Base-by-base conservation (phyloP, 768 basidiomycete genomes). In the Solioccasus polychromus region DNA sequence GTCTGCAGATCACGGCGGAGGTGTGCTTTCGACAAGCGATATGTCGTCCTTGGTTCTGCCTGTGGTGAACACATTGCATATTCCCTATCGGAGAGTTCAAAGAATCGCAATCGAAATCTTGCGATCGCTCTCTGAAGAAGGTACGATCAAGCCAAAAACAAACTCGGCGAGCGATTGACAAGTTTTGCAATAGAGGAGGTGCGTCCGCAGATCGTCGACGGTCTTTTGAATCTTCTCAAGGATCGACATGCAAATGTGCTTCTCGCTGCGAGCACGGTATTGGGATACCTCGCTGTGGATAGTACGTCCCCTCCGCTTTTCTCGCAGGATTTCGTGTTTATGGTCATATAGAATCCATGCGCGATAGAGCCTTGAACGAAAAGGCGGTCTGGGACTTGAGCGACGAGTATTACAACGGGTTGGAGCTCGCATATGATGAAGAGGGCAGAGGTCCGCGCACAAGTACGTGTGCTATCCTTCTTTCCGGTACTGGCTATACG, bases 351-450 rank as follows among this genome's bases (percentile, higher is more conserved):
- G n/a, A n/a, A n/a, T n/a, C n/a, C n/a, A n/a, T n/a, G n/a, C n/a
- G n/a, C n/a, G n/a, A n/a, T n/a, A n/a, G n/a, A n/a, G n/a, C n/a
- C n/a, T n/a, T n/a, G n/a, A n/a, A n/a, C n/a, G n/a, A n/a, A n/a
- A n/a, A n/a, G n/a, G n/a, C n/a, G n/a, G n/a, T n/a, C 29, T 47
- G 45, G 61, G 11, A 48, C 0, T 28, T 63, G 48, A 53, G 56
- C 14, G 19, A 50, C 4, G 44, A 59, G 4, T 62, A 59, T 40
- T 57, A 61, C 7, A 44, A 55, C 1, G 48, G 41, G 9, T 42
- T 61, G 3, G 26, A 48, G 8, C 47, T 62, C 32, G 34, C 47
- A 2, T 50, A 51, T 19, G 53, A 52, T 26, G 47, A 51, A 19
- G 49, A 47, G 31, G 42, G 39, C 3, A 50, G 25, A 44, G 41